A percentile compares a stretch with the other conserved stretches of the same genome.
phyloP scores from a whole-genome alignment of 75 land plant genomes.

The Chamaecyparis obtusa region DNA sequence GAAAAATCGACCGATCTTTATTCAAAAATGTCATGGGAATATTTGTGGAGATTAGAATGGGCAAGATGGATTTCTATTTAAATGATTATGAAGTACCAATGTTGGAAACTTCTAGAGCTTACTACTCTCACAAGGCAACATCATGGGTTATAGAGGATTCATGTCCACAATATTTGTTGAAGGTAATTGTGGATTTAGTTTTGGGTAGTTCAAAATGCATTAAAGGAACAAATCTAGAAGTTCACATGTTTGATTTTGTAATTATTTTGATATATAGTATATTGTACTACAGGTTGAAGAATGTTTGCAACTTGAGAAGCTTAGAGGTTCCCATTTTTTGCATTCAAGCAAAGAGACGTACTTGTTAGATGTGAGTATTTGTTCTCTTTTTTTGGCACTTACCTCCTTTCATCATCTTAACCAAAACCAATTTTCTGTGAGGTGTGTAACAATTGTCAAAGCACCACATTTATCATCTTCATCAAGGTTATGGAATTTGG shows the following conservation, averaged over 20 bases:
- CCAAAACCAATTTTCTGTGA: neutral
- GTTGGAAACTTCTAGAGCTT: constrained; percentile 72
- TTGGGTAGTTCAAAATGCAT: too few relatives aligned
- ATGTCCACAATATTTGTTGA: constrained; percentile 90
- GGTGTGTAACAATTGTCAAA: neutral
- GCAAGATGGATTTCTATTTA: constrained; percentile 76
- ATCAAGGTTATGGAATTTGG: too few relatives aligned
- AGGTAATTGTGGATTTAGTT: constrained; percentile 31
- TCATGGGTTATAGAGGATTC: constrained; percentile 92
- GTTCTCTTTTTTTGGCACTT: neutral
- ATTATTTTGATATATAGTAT: neutral
- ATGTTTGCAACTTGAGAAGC: constrained; percentile 78
- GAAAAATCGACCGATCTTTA: constrained; percentile 80
- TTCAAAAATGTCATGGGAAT: constrained; percentile 85
- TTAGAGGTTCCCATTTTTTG: constrained; percentile 78
- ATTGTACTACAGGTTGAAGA: constrained; percentile 50
- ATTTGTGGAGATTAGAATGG: constrained; percentile 92
- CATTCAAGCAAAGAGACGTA: constrained; percentile 85
- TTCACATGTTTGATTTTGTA: too few relatives aligned
- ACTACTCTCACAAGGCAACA: constrained; percentile 79
- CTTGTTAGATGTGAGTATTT: constrained; percentile 54
- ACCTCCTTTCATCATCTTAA: neutral
- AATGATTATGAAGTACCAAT: constrained; percentile 79
- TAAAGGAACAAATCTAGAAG: neutral
- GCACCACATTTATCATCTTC: too few relatives aligned